These are phyloP conservation scores for Vigna angularis DNA, from an alignment of 306 rosid species.

Conservation along the genomic window DNA sequence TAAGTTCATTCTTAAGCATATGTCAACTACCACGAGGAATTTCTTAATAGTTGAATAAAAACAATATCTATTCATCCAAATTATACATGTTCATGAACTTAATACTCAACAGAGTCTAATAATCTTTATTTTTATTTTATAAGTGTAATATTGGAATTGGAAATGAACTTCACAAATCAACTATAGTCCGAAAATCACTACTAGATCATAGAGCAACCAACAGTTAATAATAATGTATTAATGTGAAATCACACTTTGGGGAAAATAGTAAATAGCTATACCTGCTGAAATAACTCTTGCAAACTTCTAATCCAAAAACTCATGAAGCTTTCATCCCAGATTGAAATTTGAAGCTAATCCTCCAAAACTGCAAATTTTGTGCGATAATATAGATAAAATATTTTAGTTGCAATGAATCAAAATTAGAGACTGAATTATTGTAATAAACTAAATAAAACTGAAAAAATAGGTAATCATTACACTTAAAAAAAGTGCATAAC, in stretches of 20 bases:
- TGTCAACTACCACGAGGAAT: not conserved
- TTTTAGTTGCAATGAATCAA: not conserved
- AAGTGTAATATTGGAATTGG: slow-evolving; percentile 6
- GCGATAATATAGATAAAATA: not conserved
- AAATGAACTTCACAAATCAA: slow-evolving; percentile 19
- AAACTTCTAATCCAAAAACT: slow-evolving; percentile 37
- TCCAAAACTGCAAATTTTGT: not conserved
- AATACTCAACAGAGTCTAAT: slow-evolving; percentile 14
- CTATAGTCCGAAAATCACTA: slow-evolving; percentile 15
- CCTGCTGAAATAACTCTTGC: slow-evolving; percentile 83
- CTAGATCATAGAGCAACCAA: slow-evolving; percentile 9
- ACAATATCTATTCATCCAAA: slow-evolving; percentile 2
- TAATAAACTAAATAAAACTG: not conserved
- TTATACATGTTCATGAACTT: not conserved
- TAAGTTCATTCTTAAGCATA: slow-evolving; percentile 10
- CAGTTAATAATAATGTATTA: not conserved
- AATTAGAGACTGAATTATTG: not conserved
- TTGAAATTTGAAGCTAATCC: not conserved
- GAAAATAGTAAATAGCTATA: slow-evolving; percentile 12
- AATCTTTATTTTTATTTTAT: not conserved
- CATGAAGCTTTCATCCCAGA: not conserved
- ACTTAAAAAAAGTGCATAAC: not conserved
- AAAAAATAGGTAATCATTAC: not conserved
- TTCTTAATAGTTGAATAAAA: not conserved
- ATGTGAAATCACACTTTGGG: not conserved